Base-by-base conservation (phyloP, 495 filamentous ascomycete genomes). In the Neurospora africana region DNA sequence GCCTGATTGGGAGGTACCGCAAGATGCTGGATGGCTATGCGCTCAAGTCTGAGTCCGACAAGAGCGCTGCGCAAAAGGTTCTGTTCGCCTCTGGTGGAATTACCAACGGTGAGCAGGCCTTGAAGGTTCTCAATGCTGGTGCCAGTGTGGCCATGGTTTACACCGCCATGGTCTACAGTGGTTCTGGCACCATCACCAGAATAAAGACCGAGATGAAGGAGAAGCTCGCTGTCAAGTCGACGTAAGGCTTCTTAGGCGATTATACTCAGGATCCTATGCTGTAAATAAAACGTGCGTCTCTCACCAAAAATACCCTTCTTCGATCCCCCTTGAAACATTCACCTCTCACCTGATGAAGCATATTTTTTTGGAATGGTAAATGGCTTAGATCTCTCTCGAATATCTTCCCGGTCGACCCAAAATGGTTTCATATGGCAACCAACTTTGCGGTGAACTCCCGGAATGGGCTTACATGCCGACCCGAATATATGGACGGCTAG, bases 31-130 rank as follows among this genome's bases (percentile, higher is more conserved):
- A 97, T 75, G 80, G 78, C 39, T 79, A 81, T 70, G 76, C 81
- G 6, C 79, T 82, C 17, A 75, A 78, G 68, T 68, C 75, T 74
- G 30, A 74, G 58, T 37, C 72, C 0, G 70, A 35, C 38, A 70
- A 72, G 43, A 73, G 67, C 1, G 36, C 71, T 36, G 77, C 81
- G 39, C 88, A 86, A 43, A 97, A 97, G 84, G 89, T 92, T 58
- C 91, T 99, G 65, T 98, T 98, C 79, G 94, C 94, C 15, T 93
- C 90, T 0, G 95, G 95, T 2, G 95, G 95, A 10, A 95, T 99
- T 74, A 93, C 89, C 6, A 94, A 87, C 74, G 95, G 95, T 11
- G 84, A 88, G 68, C 90, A 97, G 82, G 95, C 93, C 7, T 83
- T 91, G 5, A 86, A 91, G 81, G 88, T 91, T 0, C 83, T 97